Base-by-base conservation (phyloP, 2,329 filamentous ascomycete genomes). In the Epichloe brachyelytri region DNA sequence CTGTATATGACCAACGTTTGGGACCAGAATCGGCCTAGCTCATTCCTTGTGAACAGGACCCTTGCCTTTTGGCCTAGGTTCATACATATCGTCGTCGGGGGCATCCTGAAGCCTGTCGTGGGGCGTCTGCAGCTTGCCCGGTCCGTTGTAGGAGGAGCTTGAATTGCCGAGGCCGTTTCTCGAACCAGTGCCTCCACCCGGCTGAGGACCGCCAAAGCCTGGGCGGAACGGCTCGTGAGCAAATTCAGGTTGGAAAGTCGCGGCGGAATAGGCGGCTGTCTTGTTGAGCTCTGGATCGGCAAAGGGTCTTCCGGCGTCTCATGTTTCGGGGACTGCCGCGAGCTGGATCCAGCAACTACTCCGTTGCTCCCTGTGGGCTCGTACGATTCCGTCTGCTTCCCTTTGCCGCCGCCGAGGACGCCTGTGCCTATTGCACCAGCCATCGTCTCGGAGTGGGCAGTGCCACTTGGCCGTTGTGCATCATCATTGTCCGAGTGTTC, bases 191-290 rank as follows among this genome's bases (percentile, higher is more conserved):
- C 11, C 33, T 39, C 49, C 30, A 20, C 34, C 39, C 6, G 33
- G 4, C 0, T 26, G 20, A 56, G 58, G 55, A 6, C 55, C 46
- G 20, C 53, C 55, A 52, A 68, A 65, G 5, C 70, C 68, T 2
- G 69, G 68, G 46, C 71, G 63, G 54, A 66, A 71, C 5, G 68
- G 65, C 52, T 72, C 70, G 20, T 57, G 57, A 5, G 61, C 59
- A 33, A 67, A 58, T 3, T 62, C 57, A 4, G 55, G 50, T 41
- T 59, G 56, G 34, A 57, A 55, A 14, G 52, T 50, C 43, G 56
- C 48, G 19, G 54, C 43, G 48, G 56, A 3, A 54, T 55, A 54
- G 19, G 54, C 53, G 14, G 50, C 58, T 45, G 30, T 33, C 33
- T 47, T 48, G 26, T 17, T 15, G 41, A 40, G 4, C 12, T 46